phyloP scores from a whole-genome alignment of 192 early-diverging fungal species.

The Backusella morwellensis region DNA sequence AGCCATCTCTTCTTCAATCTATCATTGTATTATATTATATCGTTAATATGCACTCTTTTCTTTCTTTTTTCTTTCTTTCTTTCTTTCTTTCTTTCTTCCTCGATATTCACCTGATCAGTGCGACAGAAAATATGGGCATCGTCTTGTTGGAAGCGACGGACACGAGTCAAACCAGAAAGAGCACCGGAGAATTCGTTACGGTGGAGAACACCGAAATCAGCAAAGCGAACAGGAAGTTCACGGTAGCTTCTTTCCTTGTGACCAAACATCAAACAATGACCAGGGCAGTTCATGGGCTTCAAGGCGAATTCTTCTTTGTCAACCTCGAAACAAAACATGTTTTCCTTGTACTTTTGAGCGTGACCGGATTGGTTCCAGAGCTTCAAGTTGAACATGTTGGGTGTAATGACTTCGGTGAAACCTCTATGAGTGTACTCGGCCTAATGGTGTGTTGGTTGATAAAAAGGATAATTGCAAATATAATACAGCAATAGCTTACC shows the following conservation, averaged over 20 bases:
- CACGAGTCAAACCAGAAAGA: conserved; percentile 91
- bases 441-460: conserved; percentile 9
- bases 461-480: not conserved
- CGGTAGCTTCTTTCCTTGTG: conserved; percentile 92
- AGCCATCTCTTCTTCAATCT: conserved; percentile 81
- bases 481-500: conserved; percentile 8
- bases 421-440: conserved; percentile 88
- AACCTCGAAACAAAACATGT: conserved; percentile 94
- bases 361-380: conserved; percentile 96
- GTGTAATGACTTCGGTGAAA: conserved; percentile 94
- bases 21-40: not conserved
- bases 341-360: conserved; percentile 94
- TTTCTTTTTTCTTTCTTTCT: conserved; percentile 7
- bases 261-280: conserved; percentile 97
- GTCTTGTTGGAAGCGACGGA: conserved; percentile 98
- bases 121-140: conserved; percentile 99
- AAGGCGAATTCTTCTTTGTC: conserved; percentile 98
- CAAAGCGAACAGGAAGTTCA: conserved; percentile 92
- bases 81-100: conserved; percentile 5
- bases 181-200: conserved; percentile 94
- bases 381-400: conserved; percentile 99
- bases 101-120: conserved; percentile 63
- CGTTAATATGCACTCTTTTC: not conserved
- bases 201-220: conserved; percentile 98
- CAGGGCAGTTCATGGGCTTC: conserved; percentile 99